phyloP scores from a whole-genome alignment of 2,329 filamentous ascomycete species.

The Talaromyces sp. region DNA sequence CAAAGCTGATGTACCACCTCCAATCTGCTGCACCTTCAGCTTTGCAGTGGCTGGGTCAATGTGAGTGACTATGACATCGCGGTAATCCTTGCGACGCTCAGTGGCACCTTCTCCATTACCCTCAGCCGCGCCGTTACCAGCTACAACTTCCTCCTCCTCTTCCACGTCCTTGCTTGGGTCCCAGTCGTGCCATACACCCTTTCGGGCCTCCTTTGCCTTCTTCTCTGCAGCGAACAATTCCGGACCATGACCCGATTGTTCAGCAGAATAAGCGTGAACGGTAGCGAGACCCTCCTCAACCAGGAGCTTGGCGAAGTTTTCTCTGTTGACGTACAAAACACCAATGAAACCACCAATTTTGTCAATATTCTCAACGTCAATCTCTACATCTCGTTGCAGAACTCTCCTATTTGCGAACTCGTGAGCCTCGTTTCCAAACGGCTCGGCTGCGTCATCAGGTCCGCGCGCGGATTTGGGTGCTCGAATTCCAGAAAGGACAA shows the following conservation, averaged over 20 bases:
- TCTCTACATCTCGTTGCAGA: slow-evolving; percentile 92
- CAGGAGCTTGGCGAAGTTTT: slow-evolving; percentile 90
- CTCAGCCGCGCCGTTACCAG: slow-evolving; percentile 51
- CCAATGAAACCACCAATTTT: slow-evolving; percentile 98
- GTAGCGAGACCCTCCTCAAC: slow-evolving; percentile 91
- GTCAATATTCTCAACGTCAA: slow-evolving; percentile 91
- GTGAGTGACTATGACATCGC: slow-evolving; percentile 88
- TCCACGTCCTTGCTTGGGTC: slow-evolving; percentile 81
- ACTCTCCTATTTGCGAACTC: slow-evolving; percentile 85
- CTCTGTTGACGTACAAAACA: slow-evolving; percentile 85
- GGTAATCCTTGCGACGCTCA: slow-evolving; percentile 77
- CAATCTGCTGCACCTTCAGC: slow-evolving; percentile 88
- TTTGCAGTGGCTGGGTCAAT: slow-evolving; percentile 72
- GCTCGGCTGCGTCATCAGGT: slow-evolving; percentile 77
- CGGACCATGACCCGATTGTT: slow-evolving; percentile 84
- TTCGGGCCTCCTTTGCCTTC: slow-evolving; percentile 81
- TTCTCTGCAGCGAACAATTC: slow-evolving; percentile 86
- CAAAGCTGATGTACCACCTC: slow-evolving; percentile 77
- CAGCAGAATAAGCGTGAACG: slow-evolving; percentile 91
- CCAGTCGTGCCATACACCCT: slow-evolving; percentile 90
- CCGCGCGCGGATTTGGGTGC: slow-evolving; percentile 82
- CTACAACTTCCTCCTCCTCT: slow-evolving; percentile 49
- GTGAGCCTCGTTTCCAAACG: slow-evolving; percentile 90
- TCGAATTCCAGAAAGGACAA: slow-evolving; percentile 89
- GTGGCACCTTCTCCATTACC: slow-evolving; percentile 51